Base-by-base conservation (phyloP, 1,284 basidiomycete species). In the Takashimella tepidaria region DNA sequence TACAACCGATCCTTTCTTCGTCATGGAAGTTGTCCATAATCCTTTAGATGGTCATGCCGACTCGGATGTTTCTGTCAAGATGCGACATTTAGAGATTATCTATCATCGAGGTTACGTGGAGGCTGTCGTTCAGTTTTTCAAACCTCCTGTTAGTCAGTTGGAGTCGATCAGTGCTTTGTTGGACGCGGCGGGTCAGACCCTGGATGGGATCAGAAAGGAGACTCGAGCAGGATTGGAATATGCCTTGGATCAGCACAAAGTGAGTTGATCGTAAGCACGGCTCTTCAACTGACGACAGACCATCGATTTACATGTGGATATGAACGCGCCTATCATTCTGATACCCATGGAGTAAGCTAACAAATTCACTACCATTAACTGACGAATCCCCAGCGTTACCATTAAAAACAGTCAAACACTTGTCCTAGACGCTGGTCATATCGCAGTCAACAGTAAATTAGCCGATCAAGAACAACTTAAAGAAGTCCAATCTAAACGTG, bases 1-100 rank as follows among this genome's bases (percentile, higher is more conserved):
- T 12, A 62, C 62, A 6, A 55, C 53, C 5, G 84, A 90, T 49
- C 89, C 93, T 2, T 98, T 99, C 80, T 92, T 99, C 75, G 89
- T 83, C 63, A 77, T 96, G 66, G 90, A 89, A 68, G 90, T 93
- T 62, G 97, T 98, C 77, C 85, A 87, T 56, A 93, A 92, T 62
- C 97, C 96, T 6, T 78, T 98, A 42, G 92, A 98, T 72, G 86
- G 88, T 50, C 84, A 91, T 44, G 93, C 97, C 31, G 95, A 98
- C 72, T 96, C 83, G 66, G 92, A 88, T 0, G 77, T 98, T 52
- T 88, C 87, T 5, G 83, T 97, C 51, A 86, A 85, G 55, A 91
- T 99, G 88, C 84, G 92, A 5, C 91, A 95, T 66, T 89, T 97
- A 85, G 95, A 99, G 76, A 90, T 99, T 62, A 89, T 99, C 53